Evolutionary conservation across 2,329 filamentous ascomycete species (phyloP).

Genomic region (Sarocladiaceae sp.): DNA sequence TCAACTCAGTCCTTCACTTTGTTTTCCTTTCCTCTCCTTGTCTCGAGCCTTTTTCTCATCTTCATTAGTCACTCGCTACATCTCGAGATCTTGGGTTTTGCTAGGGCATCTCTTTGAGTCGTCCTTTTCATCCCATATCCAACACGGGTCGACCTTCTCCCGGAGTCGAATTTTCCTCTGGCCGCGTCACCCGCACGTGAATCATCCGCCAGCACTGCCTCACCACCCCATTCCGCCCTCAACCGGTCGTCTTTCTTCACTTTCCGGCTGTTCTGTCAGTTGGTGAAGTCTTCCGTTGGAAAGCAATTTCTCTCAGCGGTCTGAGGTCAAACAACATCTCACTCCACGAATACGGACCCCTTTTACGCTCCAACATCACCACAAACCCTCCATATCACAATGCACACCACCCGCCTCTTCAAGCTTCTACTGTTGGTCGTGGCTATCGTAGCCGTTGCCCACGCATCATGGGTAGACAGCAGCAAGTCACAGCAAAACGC

Average conservation of each 20-base stretch:
- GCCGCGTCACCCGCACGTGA: slow-evolving; percentile 10
- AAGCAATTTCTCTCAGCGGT: too few relatives aligned
- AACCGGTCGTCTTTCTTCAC: neutral
- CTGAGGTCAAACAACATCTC: too few relatives aligned
- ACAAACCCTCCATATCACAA: slow-evolving; percentile 17
- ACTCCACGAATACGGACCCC: too few relatives aligned
- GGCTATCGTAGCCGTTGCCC: slow-evolving; percentile 38
- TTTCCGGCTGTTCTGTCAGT: neutral
- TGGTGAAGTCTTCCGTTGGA: too few relatives aligned
- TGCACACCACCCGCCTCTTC: slow-evolving; percentile 41
- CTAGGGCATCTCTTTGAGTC: too few relatives aligned
- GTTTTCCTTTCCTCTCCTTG: slow-evolving; percentile 4
- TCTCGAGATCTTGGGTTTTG: slow-evolving; percentile 6
- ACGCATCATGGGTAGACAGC: slow-evolving; percentile 24
- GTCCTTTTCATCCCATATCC: too few relatives aligned
- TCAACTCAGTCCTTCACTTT: slow-evolving; percentile 3
- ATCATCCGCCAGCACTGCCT: slow-evolving; percentile 9
- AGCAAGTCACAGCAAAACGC: neutral
- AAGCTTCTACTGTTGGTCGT: slow-evolving; percentile 44
- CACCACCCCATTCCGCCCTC: slow-evolving; percentile 13
- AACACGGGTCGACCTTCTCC: too few relatives aligned
- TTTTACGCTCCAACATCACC: neutral
- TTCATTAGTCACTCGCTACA: slow-evolving; percentile 8
- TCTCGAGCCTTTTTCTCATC: neutral
- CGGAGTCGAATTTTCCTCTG: neutral